Base-by-base conservation (phyloP, 176 grass and related monocot genomes). In the Aegilops sharonensis region DNA sequence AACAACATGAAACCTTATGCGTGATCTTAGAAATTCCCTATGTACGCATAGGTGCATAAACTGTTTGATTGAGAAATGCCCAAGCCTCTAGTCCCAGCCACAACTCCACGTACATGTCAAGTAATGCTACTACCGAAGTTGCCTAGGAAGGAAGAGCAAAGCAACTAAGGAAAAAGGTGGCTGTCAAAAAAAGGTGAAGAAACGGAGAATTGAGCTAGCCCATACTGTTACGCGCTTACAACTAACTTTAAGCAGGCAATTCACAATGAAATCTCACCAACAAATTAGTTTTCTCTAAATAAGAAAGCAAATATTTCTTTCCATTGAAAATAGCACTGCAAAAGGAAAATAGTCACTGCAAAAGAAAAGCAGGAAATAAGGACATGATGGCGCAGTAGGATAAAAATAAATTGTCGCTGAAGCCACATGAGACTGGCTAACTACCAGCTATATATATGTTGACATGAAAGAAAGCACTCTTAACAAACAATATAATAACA, bases 361-460 rank as follows among this genome's bases (percentile, higher is more conserved):
- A 34, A 64, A 20, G 31, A 54, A 45, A 80, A 18, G 4, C 45
- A 18, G 4, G 29, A 20, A 31, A 42, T 2, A 68, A 76, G 64
- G 40, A 74, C 11, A 81, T 13, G 50, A 73, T 20, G 8, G 0
- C 60, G 14, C n/a, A 6, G 32, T 76, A 78, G 12, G 3, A 52
- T 57, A 77, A n/a, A 32, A 34, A 31, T 6, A 81, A n/a, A 87
- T 87, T 91, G 89, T 80, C 12, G 5, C 12, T 69, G 76, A 91
- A 81, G 85, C 61, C 89, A 87, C 69, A 84, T 64, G 76, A 59
- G 89, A 91, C 83, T 68, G 21, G 37, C 85, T 88, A 91, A 88
- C 89, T 2, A 91, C 80, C 80, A 45, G 24, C 75, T 5, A 21
- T 30, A 67, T 48, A 11, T 50, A 45, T 52, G 47, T 83, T 74